A percentile compares a stretch with the other conserved stretches of the same genome.
Evolutionary conservation across 2,329 filamentous ascomycete species (phyloP).

Genomic region (Sordariomycetes sp.): DNA sequence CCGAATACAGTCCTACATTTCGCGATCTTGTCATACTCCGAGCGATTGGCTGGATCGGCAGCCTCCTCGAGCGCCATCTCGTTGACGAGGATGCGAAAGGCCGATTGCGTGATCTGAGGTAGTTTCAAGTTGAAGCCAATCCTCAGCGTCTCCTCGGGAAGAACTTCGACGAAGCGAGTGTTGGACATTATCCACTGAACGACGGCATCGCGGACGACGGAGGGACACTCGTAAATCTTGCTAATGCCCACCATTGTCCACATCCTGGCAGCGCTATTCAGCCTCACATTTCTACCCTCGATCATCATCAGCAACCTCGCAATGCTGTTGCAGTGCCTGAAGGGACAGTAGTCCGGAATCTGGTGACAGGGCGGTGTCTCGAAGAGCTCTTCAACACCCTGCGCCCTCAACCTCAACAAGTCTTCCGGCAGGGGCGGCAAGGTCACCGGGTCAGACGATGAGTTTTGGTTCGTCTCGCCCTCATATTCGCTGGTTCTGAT

Average conservation of each 20-base stretch:
- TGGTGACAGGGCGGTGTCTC: slow-evolving; percentile 20
- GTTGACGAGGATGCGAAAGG: slow-evolving; percentile 54
- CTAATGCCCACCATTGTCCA: slow-evolving; percentile 59
- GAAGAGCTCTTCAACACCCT: slow-evolving; percentile 7
- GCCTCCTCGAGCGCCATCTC: slow-evolving; percentile 46
- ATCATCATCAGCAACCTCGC: slow-evolving; percentile 52
- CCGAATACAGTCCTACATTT: slow-evolving; percentile 37
- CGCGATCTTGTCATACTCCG: too few relatives aligned
- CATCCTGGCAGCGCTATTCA: slow-evolving; percentile 57
- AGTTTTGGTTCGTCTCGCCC: not conserved
- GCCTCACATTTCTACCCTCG: slow-evolving; percentile 38
- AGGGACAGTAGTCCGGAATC: slow-evolving; percentile 51
- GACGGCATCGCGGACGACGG: slow-evolving; percentile 37
- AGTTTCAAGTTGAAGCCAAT: slow-evolving; percentile 42
- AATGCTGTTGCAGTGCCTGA: slow-evolving; percentile 55
- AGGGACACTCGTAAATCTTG: slow-evolving; percentile 44
- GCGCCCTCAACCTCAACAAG: not conserved
- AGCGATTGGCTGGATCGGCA: slow-evolving; percentile 5
- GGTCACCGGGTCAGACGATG: not conserved
- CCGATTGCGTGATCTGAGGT: slow-evolving; percentile 29
- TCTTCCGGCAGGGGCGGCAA: not conserved
- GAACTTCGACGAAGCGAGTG: slow-evolving; percentile 49
- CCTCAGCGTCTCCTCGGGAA: slow-evolving; percentile 51
- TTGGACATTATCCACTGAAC: slow-evolving; percentile 54
- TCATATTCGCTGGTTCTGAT: not conserved